These are phyloP conservation scores for Spinacia oleracea DNA, from an alignment of 179 eudicot species.

Conservation along the genomic window DNA sequence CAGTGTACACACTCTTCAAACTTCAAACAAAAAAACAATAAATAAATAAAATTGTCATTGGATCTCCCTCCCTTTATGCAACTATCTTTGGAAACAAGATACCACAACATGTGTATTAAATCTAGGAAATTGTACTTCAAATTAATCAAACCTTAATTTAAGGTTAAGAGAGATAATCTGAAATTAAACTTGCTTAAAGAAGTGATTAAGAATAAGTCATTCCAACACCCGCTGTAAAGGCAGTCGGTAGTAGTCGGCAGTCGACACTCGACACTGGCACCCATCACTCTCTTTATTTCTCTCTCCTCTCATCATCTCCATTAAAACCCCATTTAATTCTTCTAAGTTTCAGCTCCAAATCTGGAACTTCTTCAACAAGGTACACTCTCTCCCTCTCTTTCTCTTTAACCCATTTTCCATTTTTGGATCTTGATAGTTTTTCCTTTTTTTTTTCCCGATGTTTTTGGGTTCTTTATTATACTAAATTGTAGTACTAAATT, in stretches of 20 bases:
- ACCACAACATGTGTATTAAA: not conserved
- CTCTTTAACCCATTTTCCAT: constrained; percentile 6
- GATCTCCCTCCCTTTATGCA: no score
- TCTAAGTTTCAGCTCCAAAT: not conserved
- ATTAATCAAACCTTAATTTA: not conserved
- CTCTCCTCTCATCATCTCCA: not conserved
- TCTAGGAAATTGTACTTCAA: not conserved
- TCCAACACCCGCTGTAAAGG: not conserved
- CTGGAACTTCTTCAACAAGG: constrained; percentile 7
- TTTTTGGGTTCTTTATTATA: not conserved
- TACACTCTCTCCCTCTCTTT: not conserved
- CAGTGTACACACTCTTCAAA: no score
- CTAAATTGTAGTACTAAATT: not conserved
- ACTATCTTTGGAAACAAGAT: not conserved
- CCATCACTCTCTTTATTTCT: not conserved
- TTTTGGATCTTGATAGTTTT: constrained; percentile 15
- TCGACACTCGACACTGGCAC: not conserved
- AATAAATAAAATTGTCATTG: no score
- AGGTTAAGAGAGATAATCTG: not conserved
- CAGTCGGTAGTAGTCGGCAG: not conserved
- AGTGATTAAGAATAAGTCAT: not conserved
- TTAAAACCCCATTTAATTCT: not conserved
- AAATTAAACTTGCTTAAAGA: no score
- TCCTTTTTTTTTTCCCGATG: not conserved
- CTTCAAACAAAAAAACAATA: no score